Evolutionary conservation across 2,329 filamentous ascomycete genomes (phyloP).

Genomic region (Aureobasidium vineae): DNA sequence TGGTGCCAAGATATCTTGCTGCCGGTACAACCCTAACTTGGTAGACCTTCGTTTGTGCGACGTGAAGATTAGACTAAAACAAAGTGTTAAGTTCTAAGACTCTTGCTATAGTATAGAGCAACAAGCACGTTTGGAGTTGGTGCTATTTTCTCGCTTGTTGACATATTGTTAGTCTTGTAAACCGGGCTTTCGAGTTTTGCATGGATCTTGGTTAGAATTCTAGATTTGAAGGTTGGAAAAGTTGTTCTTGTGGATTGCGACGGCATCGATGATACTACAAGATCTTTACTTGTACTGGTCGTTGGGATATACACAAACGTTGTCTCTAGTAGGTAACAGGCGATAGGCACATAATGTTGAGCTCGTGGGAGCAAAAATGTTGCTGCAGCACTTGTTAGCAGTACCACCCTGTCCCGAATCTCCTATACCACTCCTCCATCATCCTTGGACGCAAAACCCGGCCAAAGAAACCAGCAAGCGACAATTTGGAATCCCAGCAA

Average conservation of each 20-base stretch:
- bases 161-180: too few relatives aligned
- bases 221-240: not conserved
- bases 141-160: too few relatives aligned
- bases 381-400: not conserved
- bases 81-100: not conserved
- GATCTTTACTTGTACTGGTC: too few relatives aligned
- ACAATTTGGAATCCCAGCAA: not conserved
- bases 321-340: too few relatives aligned
- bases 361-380: not conserved
- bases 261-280: too few relatives aligned
- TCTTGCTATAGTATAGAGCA: too few relatives aligned
- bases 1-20: not conserved
- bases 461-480: too few relatives aligned
- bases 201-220: not conserved
- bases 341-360: not conserved
- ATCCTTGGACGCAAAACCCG: not conserved
- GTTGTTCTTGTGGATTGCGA: too few relatives aligned
- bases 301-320: not conserved
- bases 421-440: not conserved
- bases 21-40: not conserved
- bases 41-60: not conserved
- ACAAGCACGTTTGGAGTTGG: too few relatives aligned
- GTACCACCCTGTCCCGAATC: not conserved
- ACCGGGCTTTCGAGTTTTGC: too few relatives aligned
- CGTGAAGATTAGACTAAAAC: not conserved